Conservation (phyloP, 306 rosid species). For the Dalbergia oliveri region DNA sequence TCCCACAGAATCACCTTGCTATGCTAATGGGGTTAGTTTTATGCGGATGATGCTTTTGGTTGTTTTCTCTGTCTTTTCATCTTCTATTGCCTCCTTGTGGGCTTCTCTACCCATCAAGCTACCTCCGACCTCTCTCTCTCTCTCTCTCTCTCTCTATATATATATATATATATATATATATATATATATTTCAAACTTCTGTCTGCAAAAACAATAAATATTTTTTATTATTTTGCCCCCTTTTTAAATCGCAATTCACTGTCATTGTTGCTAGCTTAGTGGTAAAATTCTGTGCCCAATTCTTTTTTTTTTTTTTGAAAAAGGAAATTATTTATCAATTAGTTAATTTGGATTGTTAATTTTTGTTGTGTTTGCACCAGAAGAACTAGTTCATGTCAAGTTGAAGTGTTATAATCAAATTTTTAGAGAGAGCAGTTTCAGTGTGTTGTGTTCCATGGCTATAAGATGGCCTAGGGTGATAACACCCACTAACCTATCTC, state of each 20-base stretch:
- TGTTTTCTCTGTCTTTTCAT: no score
- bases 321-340: not conserved
- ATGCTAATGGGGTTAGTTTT: no score
- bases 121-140: not conserved
- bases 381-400: not conserved
- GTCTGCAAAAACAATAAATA: not conserved
- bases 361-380: not conserved
- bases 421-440: not conserved
- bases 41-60: no score
- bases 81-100: no score
- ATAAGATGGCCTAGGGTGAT: constrained; percentile 67
- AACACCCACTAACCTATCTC: constrained; percentile 59
- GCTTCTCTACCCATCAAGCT: no score
- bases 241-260: constrained; percentile 2
- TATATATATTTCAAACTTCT: no score
- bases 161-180: no score
- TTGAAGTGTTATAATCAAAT: constrained; percentile 3
- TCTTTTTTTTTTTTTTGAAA: not conserved
- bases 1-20: no score
- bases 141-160: not conserved
- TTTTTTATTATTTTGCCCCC: not conserved
- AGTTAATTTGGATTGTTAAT: not conserved
- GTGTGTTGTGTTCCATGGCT: constrained; percentile 39
- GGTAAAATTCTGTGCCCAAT: not conserved
- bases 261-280: constrained; percentile 11